Evolutionary conservation across 2,329 filamentous ascomycete species (phyloP), one percentile per base, ranked within the genome.

Genomic region (Verticillium isaacii): DNA sequence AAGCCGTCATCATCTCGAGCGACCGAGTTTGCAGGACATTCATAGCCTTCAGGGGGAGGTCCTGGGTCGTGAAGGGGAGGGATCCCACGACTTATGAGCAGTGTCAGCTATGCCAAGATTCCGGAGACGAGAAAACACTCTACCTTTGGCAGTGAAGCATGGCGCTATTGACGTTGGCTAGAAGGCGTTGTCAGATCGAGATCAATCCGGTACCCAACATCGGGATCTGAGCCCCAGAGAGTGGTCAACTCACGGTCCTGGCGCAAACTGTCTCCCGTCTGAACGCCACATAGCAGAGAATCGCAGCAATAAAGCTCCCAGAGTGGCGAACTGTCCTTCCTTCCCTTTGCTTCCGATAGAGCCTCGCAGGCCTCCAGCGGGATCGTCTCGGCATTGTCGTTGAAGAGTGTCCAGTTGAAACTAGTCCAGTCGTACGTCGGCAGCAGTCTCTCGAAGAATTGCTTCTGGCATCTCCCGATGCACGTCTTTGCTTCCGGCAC

Each of bases 291-390:
- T 57, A 75, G 74, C 58, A 74, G 76, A 57, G 77, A 74, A 67
- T 84, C 81, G 69, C 83, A 84, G 69, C 81, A 81, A 68, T 85
- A 85, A 25, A 85, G 71, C 50, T 72, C 68, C 74, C 76, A 78
- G 12, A 85, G 73, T n/a, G 63, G 62, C 8, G 68, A 58, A 52
- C 72, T 67, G 19, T 50, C 19, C n/a, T 14, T 25, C 45, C 9
- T 25, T 2, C 9, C 45, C 32, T 68, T 67, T 58, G 69, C 67
- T 36, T 70, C 65, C 25, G 63, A 60, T 8, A 50, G 23, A n/a
- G 45, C n/a, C 19, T 50, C 45, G 45, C 45, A 50, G 9, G 45
- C 19, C 11, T 50, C 45, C 7, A 23, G 19, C 6, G 45, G 45
- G 23, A 50, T 50, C 45, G 45, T 50, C 45, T 50, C 45, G 19